These are phyloP conservation scores for Plasmodium reichenowi DNA, from an alignment of 169 alveolate species.

Conservation along the genomic window DNA sequence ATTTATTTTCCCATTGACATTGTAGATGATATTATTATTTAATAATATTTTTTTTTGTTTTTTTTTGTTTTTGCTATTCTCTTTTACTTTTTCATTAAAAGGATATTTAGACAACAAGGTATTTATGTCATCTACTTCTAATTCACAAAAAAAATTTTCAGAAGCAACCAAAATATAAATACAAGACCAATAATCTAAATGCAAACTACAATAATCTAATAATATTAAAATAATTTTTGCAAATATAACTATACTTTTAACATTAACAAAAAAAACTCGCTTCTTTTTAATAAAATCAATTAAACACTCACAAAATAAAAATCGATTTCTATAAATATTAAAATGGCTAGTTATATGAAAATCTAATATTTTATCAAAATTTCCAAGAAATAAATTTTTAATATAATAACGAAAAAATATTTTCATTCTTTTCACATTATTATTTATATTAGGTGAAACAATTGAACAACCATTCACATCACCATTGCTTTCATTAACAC, in stretches of 20 bases:
- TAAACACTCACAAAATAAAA: constrained; percentile 65
- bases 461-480: not conserved
- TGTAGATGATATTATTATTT: not conserved
- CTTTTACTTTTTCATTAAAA: constrained; percentile 7
- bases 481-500: not conserved
- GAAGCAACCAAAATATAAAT: constrained; percentile 64
- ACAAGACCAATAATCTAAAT: constrained; percentile 62
- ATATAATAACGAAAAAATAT: constrained; percentile 56
- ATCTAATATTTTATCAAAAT: constrained; percentile 35
- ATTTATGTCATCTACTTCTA: constrained; percentile 11
- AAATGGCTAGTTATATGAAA: constrained; percentile 27
- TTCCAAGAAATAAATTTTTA: constrained; percentile 30
- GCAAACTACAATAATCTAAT: constrained; percentile 48
- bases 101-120: constrained; percentile 14
- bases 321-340: constrained; percentile 33
- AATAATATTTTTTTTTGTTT: not conserved
- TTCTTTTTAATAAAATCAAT: constrained; percentile 39
- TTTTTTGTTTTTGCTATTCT: not conserved
- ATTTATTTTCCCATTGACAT: constrained; percentile 7
- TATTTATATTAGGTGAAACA: constrained; percentile 1
- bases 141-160: constrained; percentile 62
- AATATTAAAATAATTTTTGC: constrained; percentile 64
- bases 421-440: constrained; percentile 40
- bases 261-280: constrained; percentile 6
- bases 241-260: constrained; percentile 28